Base-by-base conservation (phyloP, 176 grass and related monocot genomes). In the Calamus simplicifolius region DNA sequence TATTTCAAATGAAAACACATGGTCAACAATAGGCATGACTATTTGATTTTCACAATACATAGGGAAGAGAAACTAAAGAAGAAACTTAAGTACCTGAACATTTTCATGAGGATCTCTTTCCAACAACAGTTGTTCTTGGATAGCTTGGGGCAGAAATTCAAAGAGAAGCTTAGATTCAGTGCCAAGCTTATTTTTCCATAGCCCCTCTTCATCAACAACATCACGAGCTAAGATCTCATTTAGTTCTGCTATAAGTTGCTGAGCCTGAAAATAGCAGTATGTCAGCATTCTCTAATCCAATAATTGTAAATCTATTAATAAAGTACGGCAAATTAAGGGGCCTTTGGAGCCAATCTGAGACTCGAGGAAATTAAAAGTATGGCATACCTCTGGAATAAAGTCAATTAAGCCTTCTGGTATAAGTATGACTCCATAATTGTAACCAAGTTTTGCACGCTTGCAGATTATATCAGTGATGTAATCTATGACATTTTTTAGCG, bases 41-140 rank as follows among this genome's bases (percentile, higher is more conserved):
- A 65, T 28, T 25, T 51, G 52, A 38, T 31, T 48, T 1, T 19
- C 19, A 61, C 27, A 25, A n/a, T 10, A 12, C 35, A 43, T 7
- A 43, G 12, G 35, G 35, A 43, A 12, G 35, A 43, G 35, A 43
- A 12, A 43, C 35, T 43, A 43, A 43, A 43, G 35, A 43, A 43
- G 8, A 43, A 43, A 43, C 35, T 43, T 64, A 16, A 58, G 74
- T 80, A 98, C 94, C 81, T 98, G 88, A 71, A 98, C 94, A 77
- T 98, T 98, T 69, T 88, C 94, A 73, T 92, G 94, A 25, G 94
- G 94, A 66, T 98, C 94, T 76, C 94, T 98, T 89, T 98, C 88
- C 58, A 98, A 78, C 61, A 98, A 27, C 72, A 98, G 79, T 76
- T 98, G 94, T 54, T 98, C 94, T 50, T 98, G 79, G 63, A 98